A percentile compares a stretch with the other conserved stretches of the same genome.
phyloP scores from a whole-genome alignment of 805 yeast genomes.

The Suhomyces vadensis region DNA sequence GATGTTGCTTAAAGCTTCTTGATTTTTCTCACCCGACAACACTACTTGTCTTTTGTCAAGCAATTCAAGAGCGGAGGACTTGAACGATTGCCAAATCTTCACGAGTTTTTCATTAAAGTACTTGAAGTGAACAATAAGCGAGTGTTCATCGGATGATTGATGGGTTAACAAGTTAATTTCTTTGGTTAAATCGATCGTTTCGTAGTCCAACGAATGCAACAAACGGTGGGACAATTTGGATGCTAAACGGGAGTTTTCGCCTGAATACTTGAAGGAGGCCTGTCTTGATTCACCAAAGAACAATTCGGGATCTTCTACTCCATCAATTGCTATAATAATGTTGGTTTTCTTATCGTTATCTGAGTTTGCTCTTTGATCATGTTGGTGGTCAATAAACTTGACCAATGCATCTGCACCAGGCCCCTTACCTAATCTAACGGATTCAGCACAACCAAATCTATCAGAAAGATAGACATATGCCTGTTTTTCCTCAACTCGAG shows the following conservation, averaged over 20 bases:
- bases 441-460: conserved; percentile 41
- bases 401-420: conserved; percentile 23
- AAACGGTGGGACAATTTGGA: conserved; percentile 22
- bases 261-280: conserved; percentile 24
- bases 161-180: conserved; percentile 23
- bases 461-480: conserved; percentile 48
- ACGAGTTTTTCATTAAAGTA: conserved; percentile 33
- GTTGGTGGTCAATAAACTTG: conserved; percentile 25
- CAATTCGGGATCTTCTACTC: conserved; percentile 37
- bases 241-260: conserved; percentile 15
- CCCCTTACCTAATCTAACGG: conserved; percentile 35
- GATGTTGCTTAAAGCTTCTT: not conserved
- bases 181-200: conserved; percentile 22
- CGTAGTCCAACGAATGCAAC: conserved; percentile 3
- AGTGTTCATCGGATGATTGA: conserved; percentile 4
- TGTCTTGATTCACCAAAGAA: conserved; percentile 21
- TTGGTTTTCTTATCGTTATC: conserved; percentile 21
- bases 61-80: conserved; percentile 9
- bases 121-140: conserved; percentile 20
- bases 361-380: conserved; percentile 9
- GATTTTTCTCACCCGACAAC: not conserved
- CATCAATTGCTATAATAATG: conserved; percentile 42
- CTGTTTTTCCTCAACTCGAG: conserved; percentile 18
- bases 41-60: conserved; percentile 5
- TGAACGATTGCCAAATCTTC: conserved; percentile 38